These are phyloP conservation scores for Aspergillus cavernicola DNA, from an alignment of 495 filamentous ascomycete genomes.

Conservation along the genomic window DNA sequence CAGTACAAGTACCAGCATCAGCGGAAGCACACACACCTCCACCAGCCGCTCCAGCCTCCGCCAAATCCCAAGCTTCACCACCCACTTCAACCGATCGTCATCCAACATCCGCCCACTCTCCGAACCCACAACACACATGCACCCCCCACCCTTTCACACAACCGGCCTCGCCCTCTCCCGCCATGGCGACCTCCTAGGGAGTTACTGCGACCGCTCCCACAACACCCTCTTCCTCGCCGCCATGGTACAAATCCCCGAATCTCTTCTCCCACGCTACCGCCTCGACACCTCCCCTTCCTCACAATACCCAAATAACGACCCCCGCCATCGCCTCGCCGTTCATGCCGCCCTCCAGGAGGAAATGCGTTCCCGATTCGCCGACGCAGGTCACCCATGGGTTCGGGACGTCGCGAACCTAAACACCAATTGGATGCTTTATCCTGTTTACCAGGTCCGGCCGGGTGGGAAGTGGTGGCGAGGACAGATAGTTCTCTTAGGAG, in stretches of 20 bases:
- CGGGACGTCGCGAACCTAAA: constrained; percentile 42
- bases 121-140: constrained; percentile 15
- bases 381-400: constrained; percentile 45
- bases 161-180: constrained; percentile 50
- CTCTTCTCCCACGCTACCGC: constrained; percentile 26
- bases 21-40: not conserved
- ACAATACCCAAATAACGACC: constrained; percentile 37
- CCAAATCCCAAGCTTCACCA: not conserved
- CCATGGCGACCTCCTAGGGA: constrained; percentile 52
- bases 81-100: not conserved
- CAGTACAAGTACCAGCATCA: not conserved
- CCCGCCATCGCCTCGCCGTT: constrained; percentile 38
- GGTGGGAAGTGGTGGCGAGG: constrained; percentile 49
- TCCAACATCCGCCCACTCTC: not conserved
- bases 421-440: constrained; percentile 56
- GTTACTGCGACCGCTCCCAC: constrained; percentile 43
- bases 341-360: constrained; percentile 40
- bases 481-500: constrained; percentile 50
- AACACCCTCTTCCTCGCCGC: constrained; percentile 52
- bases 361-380: constrained; percentile 42
- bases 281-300: constrained; percentile 24
- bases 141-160: constrained; percentile 41
- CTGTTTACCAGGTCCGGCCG: constrained; percentile 53
- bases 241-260: constrained; percentile 48
- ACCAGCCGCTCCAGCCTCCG: not conserved